Base-by-base conservation (phyloP, 2,329 filamentous ascomycete genomes). In the Colletotrichum tofieldiae region DNA sequence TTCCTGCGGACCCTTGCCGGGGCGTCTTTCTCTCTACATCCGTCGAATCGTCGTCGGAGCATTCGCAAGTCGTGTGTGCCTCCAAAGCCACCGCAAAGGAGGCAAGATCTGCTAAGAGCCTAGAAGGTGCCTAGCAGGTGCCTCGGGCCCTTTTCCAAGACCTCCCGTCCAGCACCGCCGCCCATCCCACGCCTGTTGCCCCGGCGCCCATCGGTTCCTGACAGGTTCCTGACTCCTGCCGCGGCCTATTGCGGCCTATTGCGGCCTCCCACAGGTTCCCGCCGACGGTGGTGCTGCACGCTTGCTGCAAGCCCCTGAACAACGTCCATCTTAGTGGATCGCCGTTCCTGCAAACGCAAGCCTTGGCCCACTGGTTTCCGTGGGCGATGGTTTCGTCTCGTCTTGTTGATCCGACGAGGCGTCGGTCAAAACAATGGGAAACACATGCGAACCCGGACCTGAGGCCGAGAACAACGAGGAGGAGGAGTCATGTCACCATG, bases 241-340 rank as follows among this genome's bases (percentile, higher is more conserved):
- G 65, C 59, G 29, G 58, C 65, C 59, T 18, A 32, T 62, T 61
- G 65, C 59, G 29, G 58, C 65, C 59, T 18, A 32, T 62, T 61
- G 65, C 52, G 58, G 29, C 47, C 37, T 69, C 54, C 23, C 64
- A 70, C 69, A 65, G 65, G 70, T 54, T 69, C 39, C 49, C 29
- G 54, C 52, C 45, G 35, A 32, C 32, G 35, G 49, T 47, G 52
- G 70, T 65, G 63, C 49, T 39, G 70, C 59, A 70, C 65, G 66
- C 70, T 64, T 72, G 72, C 65, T 73, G 71, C 71, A 71, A 67
- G 71, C 73, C 73, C 73, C 71, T 74, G 73, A 67, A 55, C 11
- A 71, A 71, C 65, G 65, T 64, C 56, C 39, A 29, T 60, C 18
- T 39, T 58, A 69, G 72, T 67, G 71, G 71, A 73, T 73, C 71